A percentile compares a stretch with the other conserved stretches of the same genome.
Conservation (phyloP, 2,329 filamentous ascomycete genomes). For the Aureobasidium mangrovei region DNA sequence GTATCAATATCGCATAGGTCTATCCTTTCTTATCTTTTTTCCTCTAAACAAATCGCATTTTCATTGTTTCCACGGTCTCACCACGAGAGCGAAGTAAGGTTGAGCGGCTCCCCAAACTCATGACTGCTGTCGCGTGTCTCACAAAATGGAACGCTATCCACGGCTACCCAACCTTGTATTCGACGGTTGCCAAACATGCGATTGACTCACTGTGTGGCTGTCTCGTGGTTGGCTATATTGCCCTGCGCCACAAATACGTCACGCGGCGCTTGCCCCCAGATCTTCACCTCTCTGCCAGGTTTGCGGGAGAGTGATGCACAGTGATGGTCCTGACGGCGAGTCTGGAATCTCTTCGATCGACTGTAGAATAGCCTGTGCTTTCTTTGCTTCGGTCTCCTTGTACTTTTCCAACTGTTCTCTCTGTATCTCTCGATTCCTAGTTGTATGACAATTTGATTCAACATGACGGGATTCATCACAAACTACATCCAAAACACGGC, state of each 20-base stretch:
- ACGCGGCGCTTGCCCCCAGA: not conserved
- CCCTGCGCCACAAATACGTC: not conserved
- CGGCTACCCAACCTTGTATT: too few relatives aligned
- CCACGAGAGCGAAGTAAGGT: too few relatives aligned
- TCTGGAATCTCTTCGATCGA: not conserved
- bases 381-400: not conserved
- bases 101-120: too few relatives aligned
- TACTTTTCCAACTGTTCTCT: not conserved
- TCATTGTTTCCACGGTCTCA: too few relatives aligned
- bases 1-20: constrained; percentile 7
- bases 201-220: too few relatives aligned
- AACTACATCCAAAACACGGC: constrained; percentile 26
- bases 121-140: too few relatives aligned
- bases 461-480: constrained; percentile 21
- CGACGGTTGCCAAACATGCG: too few relatives aligned
- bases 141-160: too few relatives aligned
- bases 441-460: not conserved
- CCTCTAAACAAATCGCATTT: not conserved
- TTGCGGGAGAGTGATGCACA: constrained; percentile 11
- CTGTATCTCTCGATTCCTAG: not conserved
- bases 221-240: too few relatives aligned
- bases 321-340: constrained; percentile 5
- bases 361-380: not conserved
- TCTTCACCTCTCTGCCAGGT: constrained; percentile 9
- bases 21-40: not conserved